Evolutionary conservation across 2,329 filamentous ascomycete genomes (phyloP), one percentile per base, ranked within the genome.

Genomic region (Aureobasidium sp.): DNA sequence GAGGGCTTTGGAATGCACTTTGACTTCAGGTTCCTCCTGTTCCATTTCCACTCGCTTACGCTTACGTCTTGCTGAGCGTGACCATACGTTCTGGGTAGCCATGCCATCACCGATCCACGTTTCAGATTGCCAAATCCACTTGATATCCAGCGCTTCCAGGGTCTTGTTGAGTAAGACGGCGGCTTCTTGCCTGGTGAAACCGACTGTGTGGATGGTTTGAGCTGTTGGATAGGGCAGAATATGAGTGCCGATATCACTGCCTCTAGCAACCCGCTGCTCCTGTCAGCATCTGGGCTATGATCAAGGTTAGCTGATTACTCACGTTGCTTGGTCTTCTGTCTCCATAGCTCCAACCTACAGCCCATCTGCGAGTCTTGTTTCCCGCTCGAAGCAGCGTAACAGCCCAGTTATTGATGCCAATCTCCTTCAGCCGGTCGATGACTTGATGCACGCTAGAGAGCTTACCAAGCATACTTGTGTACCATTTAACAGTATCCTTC

Each of bases 381-480:
- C 89, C 90, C 63, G 93, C 90, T 0, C 90, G 79, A 66, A 97
- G 87, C 65, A 89, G 86, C 0, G 88, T 88, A 0, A 96, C 84
- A 0, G 91, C 92, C 68, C 87, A 97, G 71, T 97, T 99, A 41
- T 79, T 78, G 41, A 95, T 81, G 0, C 76, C 78, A 10, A 81
- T 71, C 2, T 80, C 75, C 17, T 82, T 81, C 4, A 85, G 73
- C 8, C 88, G 78, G 57, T 80, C 79, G 6, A 86, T 79, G 0
- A 96, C 76, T 0, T 87, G 74, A 0, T 79, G 77, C 0, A 88
- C 79, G 66, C 87, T 92, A 0, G 82, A 81, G 34, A 90, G 78
- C 69, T 95, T 95, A 0, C 93, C 92, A 0, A 97, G 79, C 90
- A 97, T 95, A 60, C 87, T 86, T 0, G 88, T 94, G 73, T 94